A percentile compares a stretch with the other conserved stretches of the same genome.
These are phyloP conservation scores for Platismatia glauca DNA, from an alignment of 495 filamentous ascomycete species.

Conservation along the genomic window DNA sequence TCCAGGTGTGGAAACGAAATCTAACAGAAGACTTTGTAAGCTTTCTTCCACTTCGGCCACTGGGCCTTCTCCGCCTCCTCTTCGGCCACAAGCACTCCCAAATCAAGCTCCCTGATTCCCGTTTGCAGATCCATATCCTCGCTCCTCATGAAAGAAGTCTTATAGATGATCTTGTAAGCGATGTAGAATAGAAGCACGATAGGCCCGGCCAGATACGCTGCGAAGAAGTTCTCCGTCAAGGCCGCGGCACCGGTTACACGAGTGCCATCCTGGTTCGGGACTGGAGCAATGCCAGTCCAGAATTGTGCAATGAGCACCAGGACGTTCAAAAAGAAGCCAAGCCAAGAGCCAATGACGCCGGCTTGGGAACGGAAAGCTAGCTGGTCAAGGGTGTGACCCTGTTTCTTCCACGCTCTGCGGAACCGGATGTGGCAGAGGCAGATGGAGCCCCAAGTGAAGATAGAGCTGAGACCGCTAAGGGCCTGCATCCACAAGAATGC, in stretches of 20 bases:
- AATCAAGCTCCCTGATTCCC: slow-evolving; percentile 79
- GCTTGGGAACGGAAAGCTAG: slow-evolving; percentile 73
- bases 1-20: neutral
- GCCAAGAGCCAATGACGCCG: slow-evolving; percentile 73
- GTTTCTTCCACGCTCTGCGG: slow-evolving; percentile 63
- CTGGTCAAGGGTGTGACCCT: slow-evolving; percentile 63
- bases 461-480: slow-evolving; percentile 74
- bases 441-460: slow-evolving; percentile 92
- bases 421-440: slow-evolving; percentile 89
- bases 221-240: slow-evolving; percentile 59
- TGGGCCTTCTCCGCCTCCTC: slow-evolving; percentile 60
- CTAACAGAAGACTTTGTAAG: slow-evolving; percentile 52
- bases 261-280: slow-evolving; percentile 40
- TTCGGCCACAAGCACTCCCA: slow-evolving; percentile 62
- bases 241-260: slow-evolving; percentile 32
- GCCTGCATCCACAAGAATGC: slow-evolving; percentile 87
- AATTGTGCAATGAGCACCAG: slow-evolving; percentile 87
- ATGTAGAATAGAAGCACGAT: slow-evolving; percentile 71
- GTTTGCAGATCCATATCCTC: slow-evolving; percentile 79
- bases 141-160: slow-evolving; percentile 55
- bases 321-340: slow-evolving; percentile 70
- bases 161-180: slow-evolving; percentile 68
- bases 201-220: slow-evolving; percentile 70
- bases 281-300: slow-evolving; percentile 80
- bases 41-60: slow-evolving; percentile 84